Evolutionary conservation across 345 rosid genomes (phyloP).

Genomic region (Eucalyptus decipiens): DNA sequence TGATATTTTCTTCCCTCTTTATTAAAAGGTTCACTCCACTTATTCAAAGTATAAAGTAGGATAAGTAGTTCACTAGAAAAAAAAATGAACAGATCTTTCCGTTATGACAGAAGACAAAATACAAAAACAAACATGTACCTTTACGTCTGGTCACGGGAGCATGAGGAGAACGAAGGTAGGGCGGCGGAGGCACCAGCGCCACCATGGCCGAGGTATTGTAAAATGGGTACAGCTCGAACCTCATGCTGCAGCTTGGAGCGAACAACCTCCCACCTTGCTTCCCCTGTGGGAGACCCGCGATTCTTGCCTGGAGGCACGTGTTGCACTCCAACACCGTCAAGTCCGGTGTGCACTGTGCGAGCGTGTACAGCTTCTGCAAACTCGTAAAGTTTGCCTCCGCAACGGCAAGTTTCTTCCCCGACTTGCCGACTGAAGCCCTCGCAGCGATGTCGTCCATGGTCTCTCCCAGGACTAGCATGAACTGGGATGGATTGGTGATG

Average conservation of each 20-base stretch:
- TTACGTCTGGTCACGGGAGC: not conserved
- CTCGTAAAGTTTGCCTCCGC: not conserved
- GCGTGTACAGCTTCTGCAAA: conserved; percentile 18
- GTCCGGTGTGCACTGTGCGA: conserved; percentile 54
- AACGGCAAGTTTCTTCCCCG: conserved; percentile 18
- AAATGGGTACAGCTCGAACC: not conserved
- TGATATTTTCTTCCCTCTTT: not conserved
- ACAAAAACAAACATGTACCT: not conserved
- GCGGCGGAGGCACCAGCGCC: not conserved
- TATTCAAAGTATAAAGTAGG: not conserved
- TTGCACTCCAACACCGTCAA: conserved; percentile 8
- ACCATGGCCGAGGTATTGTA: not conserved
- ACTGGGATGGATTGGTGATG: not conserved
- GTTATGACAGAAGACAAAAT: not conserved
- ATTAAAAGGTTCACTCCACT: not conserved
- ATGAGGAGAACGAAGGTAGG: not conserved
- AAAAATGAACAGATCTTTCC: not conserved
- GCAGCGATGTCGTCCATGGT: not conserved
- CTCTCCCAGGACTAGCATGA: not conserved
- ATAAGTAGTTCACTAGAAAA: not conserved
- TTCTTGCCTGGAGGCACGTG: conserved; percentile 1
- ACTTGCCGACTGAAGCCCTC: not conserved
- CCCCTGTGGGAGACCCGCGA: not conserved
- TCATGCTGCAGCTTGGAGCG: not conserved
- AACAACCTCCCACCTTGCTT: not conserved